Percentiles rank a stretch among this genome's conserved stretches.
Evolutionary conservation across 192 early-diverging fungal genomes (phyloP).

Genomic region (Gryganskiella cystojenkinii): DNA sequence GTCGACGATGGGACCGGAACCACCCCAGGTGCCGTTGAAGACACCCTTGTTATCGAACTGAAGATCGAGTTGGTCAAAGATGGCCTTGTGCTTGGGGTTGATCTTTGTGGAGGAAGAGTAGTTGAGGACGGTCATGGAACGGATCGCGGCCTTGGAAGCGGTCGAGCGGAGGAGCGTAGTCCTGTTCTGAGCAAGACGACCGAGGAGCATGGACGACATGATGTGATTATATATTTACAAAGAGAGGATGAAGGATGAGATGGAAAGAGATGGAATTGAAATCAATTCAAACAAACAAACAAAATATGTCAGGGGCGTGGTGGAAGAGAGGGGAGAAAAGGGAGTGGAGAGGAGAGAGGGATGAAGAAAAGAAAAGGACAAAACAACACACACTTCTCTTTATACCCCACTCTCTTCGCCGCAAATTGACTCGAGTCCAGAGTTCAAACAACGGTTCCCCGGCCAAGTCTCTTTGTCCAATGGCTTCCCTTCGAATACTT

Average conservation of each 20-base stretch:
- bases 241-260: not conserved
- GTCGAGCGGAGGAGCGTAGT: slow-evolving; percentile 29
- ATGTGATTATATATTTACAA: not conserved
- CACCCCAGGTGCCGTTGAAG: slow-evolving; percentile 80
- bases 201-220: slow-evolving; percentile 45
- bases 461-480: no score
- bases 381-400: not conserved
- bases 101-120: slow-evolving; percentile 38
- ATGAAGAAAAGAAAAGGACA: not conserved
- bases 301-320: not conserved
- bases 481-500: not conserved
- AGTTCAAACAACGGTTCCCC: not conserved
- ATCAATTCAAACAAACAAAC: not conserved
- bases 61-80: slow-evolving; percentile 70
- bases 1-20: slow-evolving; percentile 69
- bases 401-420: not conserved
- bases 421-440: not conserved
- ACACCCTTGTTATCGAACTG: slow-evolving; percentile 79
- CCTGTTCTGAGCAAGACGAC: slow-evolving; percentile 34
- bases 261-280: not conserved
- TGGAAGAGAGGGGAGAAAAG: not conserved
- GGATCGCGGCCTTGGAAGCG: slow-evolving; percentile 36
- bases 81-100: slow-evolving; percentile 55
- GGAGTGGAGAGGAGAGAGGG: slow-evolving; percentile 8
- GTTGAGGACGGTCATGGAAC: slow-evolving; percentile 50